Base-by-base conservation (phyloP, 176 grass and related monocot species). In the Aechmea fasciata region DNA sequence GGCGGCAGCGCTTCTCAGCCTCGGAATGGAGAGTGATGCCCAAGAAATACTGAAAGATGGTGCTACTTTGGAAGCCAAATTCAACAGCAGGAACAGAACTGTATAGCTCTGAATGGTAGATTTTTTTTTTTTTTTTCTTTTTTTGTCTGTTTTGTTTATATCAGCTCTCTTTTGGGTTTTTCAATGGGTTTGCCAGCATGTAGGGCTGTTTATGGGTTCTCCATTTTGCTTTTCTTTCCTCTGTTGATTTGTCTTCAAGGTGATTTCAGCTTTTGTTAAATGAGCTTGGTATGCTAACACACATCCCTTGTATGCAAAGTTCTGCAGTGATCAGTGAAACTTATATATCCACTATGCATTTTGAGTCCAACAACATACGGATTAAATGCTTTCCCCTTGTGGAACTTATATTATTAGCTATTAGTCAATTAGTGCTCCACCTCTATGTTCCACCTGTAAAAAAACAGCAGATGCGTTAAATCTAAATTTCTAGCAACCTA, bases 11-110 rank as follows among this genome's bases (percentile, higher is more conserved):
- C 83, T 89, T 19, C 65, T 87, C 7, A 73, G 57, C 55, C 76
- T 96, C 10, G 83, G 85, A 63, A 89, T 82, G 85, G 83, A 96
- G 11, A 68, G 52, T 47, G 81, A 96, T 49, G 86, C 85, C 18
- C 78, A 76, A 12, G 78, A 91, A 67, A 63, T 71, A 15, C 75
- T 96, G 24, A 79, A 82, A 69, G 73, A 84, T 9, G 88, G 83
- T 2, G 79, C 76, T 28, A 50, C 51, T 61, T 78, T 91, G 73
- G 91, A 91, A 76, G 70, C 82, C 51, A 81, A 71, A 76, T 87
- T 65, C 13, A 95, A 75, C 68, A 78, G 62, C 80, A 90, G 73
- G 82, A 61, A 59, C 69, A 82, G 69, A 74, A 80, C 51, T 88
- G 85, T 85, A 91, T 91, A 88, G 82, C 75, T 54, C 73, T 18